Percentiles rank a stretch among this genome's conserved stretches.
These are phyloP conservation scores for Fusarium pseudograminearum DNA, from an alignment of 2,329 filamentous ascomycete genomes.

Conservation along the genomic window DNA sequence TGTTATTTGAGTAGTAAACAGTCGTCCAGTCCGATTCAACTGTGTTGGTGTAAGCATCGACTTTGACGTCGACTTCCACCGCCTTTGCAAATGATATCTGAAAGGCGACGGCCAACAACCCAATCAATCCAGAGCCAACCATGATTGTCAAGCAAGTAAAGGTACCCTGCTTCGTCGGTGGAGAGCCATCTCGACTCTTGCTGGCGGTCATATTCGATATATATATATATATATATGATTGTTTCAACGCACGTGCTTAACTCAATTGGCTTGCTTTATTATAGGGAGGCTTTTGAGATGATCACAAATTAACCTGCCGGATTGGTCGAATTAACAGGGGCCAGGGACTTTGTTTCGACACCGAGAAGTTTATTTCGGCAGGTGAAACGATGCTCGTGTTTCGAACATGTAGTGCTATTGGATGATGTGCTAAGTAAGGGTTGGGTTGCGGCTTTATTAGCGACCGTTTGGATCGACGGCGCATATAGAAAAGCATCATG, in stretches of 20 bases:
- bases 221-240: constrained; percentile 24
- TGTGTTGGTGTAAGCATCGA: constrained; percentile 52
- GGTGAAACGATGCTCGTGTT: constrained; percentile 32
- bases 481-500: not conserved
- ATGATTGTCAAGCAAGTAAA: constrained; percentile 32
- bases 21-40: constrained; percentile 58
- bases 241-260: constrained; percentile 20
- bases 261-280: constrained; percentile 12
- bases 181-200: constrained; percentile 1
- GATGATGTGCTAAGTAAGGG: constrained; percentile 11
- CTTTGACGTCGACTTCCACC: constrained; percentile 45
- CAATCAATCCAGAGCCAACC: constrained; percentile 36
- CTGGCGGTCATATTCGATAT: constrained; percentile 1
- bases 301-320: constrained; percentile 20
- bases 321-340: constrained; percentile 8
- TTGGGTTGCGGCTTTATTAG: constrained; percentile 14
- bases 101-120: constrained; percentile 34
- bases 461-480: constrained; percentile 25
- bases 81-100: constrained; percentile 38
- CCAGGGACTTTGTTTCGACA: constrained; percentile 13
- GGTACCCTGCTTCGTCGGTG: constrained; percentile 1
- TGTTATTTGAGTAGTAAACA: constrained; percentile 53
- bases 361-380: constrained; percentile 21
- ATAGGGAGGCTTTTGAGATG: constrained; percentile 8
- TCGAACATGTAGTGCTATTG: constrained; percentile 35